Percentiles rank a stretch among this genome's conserved stretches.
phyloP scores from a whole-genome alignment of 257 asterid genomes.

The Fraxinus excelsior region DNA sequence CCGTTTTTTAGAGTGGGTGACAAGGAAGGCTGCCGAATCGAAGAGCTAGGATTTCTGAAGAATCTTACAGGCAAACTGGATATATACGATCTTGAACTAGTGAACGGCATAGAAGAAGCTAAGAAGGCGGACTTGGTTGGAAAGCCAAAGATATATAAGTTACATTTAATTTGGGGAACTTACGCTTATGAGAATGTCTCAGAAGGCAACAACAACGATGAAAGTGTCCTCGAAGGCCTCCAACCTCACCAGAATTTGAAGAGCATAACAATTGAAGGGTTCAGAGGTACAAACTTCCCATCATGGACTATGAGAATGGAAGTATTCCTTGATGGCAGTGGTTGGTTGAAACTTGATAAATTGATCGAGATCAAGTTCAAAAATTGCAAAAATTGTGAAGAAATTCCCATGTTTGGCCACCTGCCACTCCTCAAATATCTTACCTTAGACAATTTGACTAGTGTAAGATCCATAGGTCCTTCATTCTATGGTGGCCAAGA shows the following conservation, averaged over 20 bases:
- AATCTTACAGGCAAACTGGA: slow-evolving; percentile 21
- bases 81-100: slow-evolving; percentile 19
- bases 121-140: slow-evolving; percentile 3
- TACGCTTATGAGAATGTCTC: background rate
- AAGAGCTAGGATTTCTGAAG: slow-evolving; percentile 31
- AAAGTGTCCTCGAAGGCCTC: slow-evolving; percentile 36
- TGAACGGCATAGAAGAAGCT: slow-evolving; percentile 24
- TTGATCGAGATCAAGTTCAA: background rate
- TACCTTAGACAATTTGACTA: background rate
- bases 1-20: slow-evolving; percentile 1
- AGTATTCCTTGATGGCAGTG: background rate
- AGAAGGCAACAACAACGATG: background rate
- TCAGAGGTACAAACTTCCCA: slow-evolving; percentile 26
- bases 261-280: background rate
- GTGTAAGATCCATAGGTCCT: slow-evolving; percentile 9
- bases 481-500: slow-evolving; percentile 27
- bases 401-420: slow-evolving; percentile 35
- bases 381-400: slow-evolving; percentile 4
- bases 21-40: slow-evolving; percentile 26
- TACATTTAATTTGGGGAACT: slow-evolving; percentile 1
- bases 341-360: background rate
- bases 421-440: slow-evolving; percentile 28
- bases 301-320: slow-evolving; percentile 26
- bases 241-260: slow-evolving; percentile 32
- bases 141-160: slow-evolving; percentile 2